A percentile compares a stretch with the other conserved stretches of the same genome.
Conservation (phyloP, 2,329 filamentous ascomycete genomes). For the Claviceps africana region DNA sequence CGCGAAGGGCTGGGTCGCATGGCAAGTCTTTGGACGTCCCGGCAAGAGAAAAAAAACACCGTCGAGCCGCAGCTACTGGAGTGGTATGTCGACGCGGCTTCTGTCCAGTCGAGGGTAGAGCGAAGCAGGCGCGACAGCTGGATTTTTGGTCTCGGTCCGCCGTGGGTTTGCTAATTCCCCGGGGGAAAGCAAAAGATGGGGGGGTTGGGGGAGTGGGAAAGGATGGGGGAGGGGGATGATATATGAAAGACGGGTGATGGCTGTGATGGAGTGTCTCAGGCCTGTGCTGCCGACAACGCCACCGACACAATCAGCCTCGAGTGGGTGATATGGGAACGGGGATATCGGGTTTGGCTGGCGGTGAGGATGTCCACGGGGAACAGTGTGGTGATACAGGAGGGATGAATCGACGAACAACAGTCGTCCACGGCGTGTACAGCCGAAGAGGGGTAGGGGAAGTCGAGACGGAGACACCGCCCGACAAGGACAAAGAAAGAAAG, state of each 20-base stretch:
- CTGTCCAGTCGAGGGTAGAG: not conserved
- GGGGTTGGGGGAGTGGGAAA: not conserved
- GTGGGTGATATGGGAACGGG: no score
- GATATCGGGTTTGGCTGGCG: no score
- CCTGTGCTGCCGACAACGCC: not conserved
- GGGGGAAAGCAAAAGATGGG: not conserved
- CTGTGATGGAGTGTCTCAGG: not conserved
- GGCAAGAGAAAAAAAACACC: no score
- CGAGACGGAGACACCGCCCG: not conserved
- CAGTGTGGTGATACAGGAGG: no score
- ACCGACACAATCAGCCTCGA: no score
- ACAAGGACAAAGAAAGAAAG: not conserved
- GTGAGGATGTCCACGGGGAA: no score
- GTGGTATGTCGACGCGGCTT: not conserved
- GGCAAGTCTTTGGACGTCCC: conserved; percentile 6
- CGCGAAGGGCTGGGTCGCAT: conserved; percentile 12
- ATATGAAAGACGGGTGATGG: not conserved
- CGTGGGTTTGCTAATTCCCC: not conserved
- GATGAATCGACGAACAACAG: no score
- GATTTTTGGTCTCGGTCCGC: not conserved
- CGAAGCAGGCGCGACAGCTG: not conserved
- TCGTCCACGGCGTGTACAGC: no score
- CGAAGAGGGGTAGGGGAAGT: not conserved
- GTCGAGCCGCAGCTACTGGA: not conserved
- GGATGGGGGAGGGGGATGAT: not conserved